Percentiles rank a stretch among this genome's conserved stretches.
Conservation (phyloP, 2,329 filamentous ascomycete genomes). For the Aureobasidium mangrovei region DNA sequence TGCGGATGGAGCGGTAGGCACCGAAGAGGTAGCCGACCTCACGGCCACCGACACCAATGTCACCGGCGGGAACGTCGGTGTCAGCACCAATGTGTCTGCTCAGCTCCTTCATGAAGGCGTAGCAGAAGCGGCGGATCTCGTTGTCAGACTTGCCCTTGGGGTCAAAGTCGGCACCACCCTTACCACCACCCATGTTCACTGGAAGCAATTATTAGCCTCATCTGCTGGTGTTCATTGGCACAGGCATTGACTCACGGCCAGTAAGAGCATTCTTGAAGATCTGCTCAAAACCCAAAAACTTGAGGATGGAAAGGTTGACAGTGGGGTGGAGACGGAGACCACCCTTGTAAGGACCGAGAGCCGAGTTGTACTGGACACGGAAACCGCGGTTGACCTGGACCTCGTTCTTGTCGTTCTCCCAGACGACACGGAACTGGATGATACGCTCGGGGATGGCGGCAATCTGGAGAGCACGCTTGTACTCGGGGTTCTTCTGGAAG, state of each 20-base stretch:
- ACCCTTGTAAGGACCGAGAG: constrained; percentile 95
- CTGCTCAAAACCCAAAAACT: constrained; percentile 98
- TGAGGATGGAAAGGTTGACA: constrained; percentile 70
- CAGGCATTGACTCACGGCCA: constrained; percentile 55
- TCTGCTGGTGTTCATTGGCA: neutral
- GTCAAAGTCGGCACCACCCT: constrained; percentile 97
- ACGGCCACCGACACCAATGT: constrained; percentile 86
- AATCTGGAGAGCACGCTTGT: constrained; percentile 80
- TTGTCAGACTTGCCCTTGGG: constrained; percentile 97
- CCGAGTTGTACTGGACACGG: constrained; percentile 97
- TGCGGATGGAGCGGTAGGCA: constrained; percentile 78
- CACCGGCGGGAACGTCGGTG: constrained; percentile 92
- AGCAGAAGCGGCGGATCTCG: constrained; percentile 96
- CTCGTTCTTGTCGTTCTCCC: constrained; percentile 88
- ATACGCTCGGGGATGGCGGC: constrained; percentile 87
- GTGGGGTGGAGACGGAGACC: constrained; percentile 90
- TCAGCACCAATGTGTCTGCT: constrained; percentile 93
- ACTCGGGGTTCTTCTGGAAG: constrained; percentile 90
- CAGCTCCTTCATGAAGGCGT: constrained; percentile 91
- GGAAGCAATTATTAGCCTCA: constrained; percentile 12
- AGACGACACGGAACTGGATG: constrained; percentile 94
- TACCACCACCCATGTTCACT: constrained; percentile 94
- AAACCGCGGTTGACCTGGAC: constrained; percentile 90
- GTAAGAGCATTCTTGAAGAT: constrained; percentile 99
- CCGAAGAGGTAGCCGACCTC: constrained; percentile 96